Percentiles rank a stretch among this genome's conserved stretches.
These are phyloP conservation scores for Pichia insulana DNA, from an alignment of 805 yeast genomes.

Conservation along the genomic window DNA sequence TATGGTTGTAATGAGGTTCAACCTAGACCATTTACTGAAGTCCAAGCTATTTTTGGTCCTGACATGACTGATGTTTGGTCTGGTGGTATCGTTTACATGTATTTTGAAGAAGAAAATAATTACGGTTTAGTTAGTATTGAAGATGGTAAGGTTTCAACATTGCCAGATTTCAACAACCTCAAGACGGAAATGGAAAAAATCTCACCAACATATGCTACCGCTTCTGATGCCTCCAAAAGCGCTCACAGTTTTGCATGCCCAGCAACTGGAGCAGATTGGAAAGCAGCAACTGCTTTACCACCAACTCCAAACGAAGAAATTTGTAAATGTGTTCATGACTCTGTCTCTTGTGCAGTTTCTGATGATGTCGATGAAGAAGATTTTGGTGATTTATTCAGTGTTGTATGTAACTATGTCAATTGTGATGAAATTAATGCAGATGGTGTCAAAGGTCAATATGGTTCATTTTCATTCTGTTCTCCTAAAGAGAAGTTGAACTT, in stretches of 20 bases:
- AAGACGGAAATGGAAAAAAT: conserved; percentile 44
- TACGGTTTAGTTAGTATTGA: conserved; percentile 67
- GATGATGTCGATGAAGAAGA: conserved; percentile 42
- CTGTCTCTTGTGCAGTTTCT: conserved; percentile 53
- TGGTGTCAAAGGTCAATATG: conserved; percentile 60
- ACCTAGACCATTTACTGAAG: conserved; percentile 76
- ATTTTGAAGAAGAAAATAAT: conserved; percentile 73
- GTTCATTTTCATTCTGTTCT: conserved; percentile 66
- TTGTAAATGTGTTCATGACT: conserved; percentile 51
- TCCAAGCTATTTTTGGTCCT: conserved; percentile 52
- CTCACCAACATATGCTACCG: conserved; percentile 40
- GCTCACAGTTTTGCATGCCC: conserved; percentile 39
- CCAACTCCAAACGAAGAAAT: conserved; percentile 64
- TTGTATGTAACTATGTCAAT: conserved; percentile 47
- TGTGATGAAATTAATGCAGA: conserved; percentile 56
- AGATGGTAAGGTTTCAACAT: conserved; percentile 42
- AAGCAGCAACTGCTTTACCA: conserved; percentile 58
- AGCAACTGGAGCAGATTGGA: conserved; percentile 48
- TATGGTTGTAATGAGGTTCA: conserved; percentile 72
- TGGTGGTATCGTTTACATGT: conserved; percentile 91
- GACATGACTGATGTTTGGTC: conserved; percentile 88
- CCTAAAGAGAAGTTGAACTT: conserved; percentile 61
- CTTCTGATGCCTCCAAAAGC: conserved; percentile 29
- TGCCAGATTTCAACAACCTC: conserved; percentile 52
- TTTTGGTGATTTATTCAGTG: conserved; percentile 51